Evolutionary conservation across 495 filamentous ascomycete genomes (phyloP).

Genomic region (Platismatia glauca): DNA sequence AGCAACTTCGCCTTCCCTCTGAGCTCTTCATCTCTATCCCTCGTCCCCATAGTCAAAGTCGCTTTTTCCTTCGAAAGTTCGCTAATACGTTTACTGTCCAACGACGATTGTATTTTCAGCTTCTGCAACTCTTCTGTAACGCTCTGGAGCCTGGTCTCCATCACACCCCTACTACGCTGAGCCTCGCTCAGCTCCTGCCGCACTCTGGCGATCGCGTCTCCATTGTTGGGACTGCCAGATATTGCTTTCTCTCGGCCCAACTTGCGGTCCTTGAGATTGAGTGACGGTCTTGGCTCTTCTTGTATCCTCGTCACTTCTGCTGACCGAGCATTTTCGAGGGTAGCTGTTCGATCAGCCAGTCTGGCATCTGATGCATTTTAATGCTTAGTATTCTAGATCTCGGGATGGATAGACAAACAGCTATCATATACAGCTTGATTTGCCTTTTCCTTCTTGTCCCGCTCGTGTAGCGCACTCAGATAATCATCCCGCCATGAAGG

Average conservation of each 20-base stretch:
- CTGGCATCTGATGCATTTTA: slow-evolving; percentile 46
- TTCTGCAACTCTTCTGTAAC: slow-evolving; percentile 53
- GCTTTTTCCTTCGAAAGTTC: slow-evolving; percentile 55
- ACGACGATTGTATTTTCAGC: slow-evolving; percentile 45
- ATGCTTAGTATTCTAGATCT: slow-evolving; percentile 5
- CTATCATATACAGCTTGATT: slow-evolving; percentile 47
- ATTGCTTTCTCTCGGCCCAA: slow-evolving; percentile 8
- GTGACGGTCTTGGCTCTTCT: slow-evolving; percentile 28
- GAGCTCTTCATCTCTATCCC: slow-evolving; percentile 79
- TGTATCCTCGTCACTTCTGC: slow-evolving; percentile 25
- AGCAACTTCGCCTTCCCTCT: slow-evolving; percentile 71
- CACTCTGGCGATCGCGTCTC: slow-evolving; percentile 34
- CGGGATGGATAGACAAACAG: slow-evolving; percentile 32
- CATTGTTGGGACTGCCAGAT: background rate
- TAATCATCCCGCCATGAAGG: slow-evolving; percentile 53
- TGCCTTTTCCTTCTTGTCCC: slow-evolving; percentile 51
- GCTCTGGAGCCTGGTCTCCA: slow-evolving; percentile 51
- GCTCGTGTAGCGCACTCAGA: slow-evolving; percentile 41
- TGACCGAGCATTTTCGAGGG: slow-evolving; percentile 35
- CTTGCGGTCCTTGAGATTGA: slow-evolving; percentile 15
- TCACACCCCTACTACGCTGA: slow-evolving; percentile 57
- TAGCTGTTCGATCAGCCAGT: slow-evolving; percentile 57
- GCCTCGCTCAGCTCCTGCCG: slow-evolving; percentile 61
- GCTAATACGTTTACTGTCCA: slow-evolving; percentile 49
- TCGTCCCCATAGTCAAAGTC: slow-evolving; percentile 51